Conservation (phyloP, 805 yeast species). For the Dipodascus albidus region DNA sequence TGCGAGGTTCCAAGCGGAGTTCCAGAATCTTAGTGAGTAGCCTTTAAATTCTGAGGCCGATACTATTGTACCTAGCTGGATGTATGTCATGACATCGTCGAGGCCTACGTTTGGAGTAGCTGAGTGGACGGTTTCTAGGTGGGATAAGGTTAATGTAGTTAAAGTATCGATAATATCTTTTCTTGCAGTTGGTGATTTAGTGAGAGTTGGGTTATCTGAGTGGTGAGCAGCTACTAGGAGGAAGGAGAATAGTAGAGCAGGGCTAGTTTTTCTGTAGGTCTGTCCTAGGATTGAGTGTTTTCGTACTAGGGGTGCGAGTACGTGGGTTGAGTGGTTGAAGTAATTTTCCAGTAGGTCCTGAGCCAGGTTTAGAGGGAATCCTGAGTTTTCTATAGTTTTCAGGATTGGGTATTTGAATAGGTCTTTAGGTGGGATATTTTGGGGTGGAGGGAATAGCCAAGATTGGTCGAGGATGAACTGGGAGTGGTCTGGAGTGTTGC, state of each 20-base stretch:
- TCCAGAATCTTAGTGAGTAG: conserved; percentile 24
- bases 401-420: conserved; percentile 12
- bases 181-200: conserved; percentile 21
- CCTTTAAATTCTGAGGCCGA: conserved; percentile 26
- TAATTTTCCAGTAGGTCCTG: conserved; percentile 22
- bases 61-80: conserved; percentile 22
- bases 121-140: conserved; percentile 18
- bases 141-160: conserved; percentile 15
- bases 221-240: conserved; percentile 22
- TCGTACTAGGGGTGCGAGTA: conserved; percentile 20
- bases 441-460: not conserved
- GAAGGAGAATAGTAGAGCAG: conserved; percentile 19
- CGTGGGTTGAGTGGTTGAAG: conserved; percentile 20
- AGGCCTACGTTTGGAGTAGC: conserved; percentile 16
- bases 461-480: not conserved
- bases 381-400: conserved; percentile 8
- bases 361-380: conserved; percentile 17
- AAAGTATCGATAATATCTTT: conserved; percentile 15
- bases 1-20: conserved; percentile 22
- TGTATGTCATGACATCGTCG: conserved; percentile 23
- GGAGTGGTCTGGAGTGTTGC: not conserved
- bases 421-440: too few relatives aligned
- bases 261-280: conserved; percentile 14
- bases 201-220: conserved; percentile 21
- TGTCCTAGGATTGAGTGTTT: conserved; percentile 15